A percentile compares a stretch with the other conserved stretches of the same genome.
phyloP scores from a whole-genome alignment of 208 protist genomes.

The Trypanosomatidae sp. region DNA sequence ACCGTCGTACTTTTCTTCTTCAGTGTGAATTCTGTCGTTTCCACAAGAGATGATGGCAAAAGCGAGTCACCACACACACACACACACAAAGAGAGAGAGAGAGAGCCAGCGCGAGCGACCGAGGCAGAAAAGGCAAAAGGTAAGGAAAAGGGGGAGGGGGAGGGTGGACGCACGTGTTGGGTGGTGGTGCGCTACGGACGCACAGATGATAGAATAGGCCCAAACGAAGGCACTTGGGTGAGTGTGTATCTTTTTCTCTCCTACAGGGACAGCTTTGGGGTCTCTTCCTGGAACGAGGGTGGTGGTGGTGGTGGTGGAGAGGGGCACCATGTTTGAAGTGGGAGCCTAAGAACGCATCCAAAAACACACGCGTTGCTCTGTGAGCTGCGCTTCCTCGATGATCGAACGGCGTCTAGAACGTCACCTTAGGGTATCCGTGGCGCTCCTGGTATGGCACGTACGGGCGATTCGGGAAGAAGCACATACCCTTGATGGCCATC shows the following conservation, averaged over 20 bases:
- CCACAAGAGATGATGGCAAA: neutral
- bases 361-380: neutral
- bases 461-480: constrained; percentile 81
- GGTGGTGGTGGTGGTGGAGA: neutral
- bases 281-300: neutral
- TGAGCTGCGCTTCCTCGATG: neutral
- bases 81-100: too few relatives aligned
- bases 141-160: neutral
- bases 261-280: neutral
- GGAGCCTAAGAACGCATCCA: neutral
- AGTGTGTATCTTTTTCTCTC: neutral
- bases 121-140: neutral
- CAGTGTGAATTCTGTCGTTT: neutral
- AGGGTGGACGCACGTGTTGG: neutral
- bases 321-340: neutral
- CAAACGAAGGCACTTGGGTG: neutral
- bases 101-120: neutral
- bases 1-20: too few relatives aligned
- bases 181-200: neutral
- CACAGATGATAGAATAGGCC: too few relatives aligned
- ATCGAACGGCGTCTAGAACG: constrained; percentile 20
- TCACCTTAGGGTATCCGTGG: constrained; percentile 53
- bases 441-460: constrained; percentile 79
- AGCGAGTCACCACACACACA: neutral
- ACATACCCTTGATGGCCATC: constrained; percentile 58